A percentile compares a stretch with the other conserved stretches of the same genome.
phyloP scores from a whole-genome alignment of 768 basidiomycete species.

The Exsudoporus frostii region DNA sequence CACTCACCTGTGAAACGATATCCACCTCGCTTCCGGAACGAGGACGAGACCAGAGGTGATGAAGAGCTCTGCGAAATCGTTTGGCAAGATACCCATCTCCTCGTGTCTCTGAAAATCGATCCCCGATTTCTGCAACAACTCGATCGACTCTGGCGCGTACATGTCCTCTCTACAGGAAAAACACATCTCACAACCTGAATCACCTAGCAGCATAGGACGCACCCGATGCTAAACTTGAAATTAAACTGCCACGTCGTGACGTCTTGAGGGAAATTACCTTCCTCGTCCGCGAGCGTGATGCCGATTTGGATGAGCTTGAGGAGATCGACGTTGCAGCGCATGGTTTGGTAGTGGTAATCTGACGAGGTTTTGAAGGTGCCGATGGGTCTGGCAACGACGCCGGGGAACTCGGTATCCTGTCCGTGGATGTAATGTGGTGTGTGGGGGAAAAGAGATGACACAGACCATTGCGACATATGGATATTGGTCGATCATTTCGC shows the following conservation, averaged over 20 bases:
- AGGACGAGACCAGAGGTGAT: slow-evolving; percentile 95
- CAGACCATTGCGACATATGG: slow-evolving; percentile 93
- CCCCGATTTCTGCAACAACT: slow-evolving; percentile 90
- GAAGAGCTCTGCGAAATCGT: slow-evolving; percentile 94
- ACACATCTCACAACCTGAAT: background rate
- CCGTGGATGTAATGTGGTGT: slow-evolving; percentile 2
- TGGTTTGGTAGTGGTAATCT: slow-evolving; percentile 99
- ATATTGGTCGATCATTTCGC: slow-evolving; percentile 84
- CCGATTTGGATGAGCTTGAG: slow-evolving; percentile 98
- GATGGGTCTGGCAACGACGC: slow-evolving; percentile 95
- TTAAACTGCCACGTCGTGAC: slow-evolving; percentile 99
- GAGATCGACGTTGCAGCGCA: slow-evolving; percentile 98
- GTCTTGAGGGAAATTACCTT: slow-evolving; percentile 88
- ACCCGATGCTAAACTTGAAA: slow-evolving; percentile 90
- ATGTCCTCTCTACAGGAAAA: slow-evolving; percentile 79
- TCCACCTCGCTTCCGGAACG: slow-evolving; percentile 87
- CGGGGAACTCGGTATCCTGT: slow-evolving; percentile 98
- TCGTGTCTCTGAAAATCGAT: slow-evolving; percentile 94
- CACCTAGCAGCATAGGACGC: slow-evolving; percentile 28
- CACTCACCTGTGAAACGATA: slow-evolving; percentile 93
- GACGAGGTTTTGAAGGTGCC: slow-evolving; percentile 95
- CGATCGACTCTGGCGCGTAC: slow-evolving; percentile 97
- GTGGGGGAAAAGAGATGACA: slow-evolving; percentile 20
- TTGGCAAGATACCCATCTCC: slow-evolving; percentile 86
- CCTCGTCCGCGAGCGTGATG: slow-evolving; percentile 89